Evolutionary conservation across 345 rosid genomes (phyloP), one percentile per base, ranked within the genome.

Genomic region (Noccaea caerulescens): DNA sequence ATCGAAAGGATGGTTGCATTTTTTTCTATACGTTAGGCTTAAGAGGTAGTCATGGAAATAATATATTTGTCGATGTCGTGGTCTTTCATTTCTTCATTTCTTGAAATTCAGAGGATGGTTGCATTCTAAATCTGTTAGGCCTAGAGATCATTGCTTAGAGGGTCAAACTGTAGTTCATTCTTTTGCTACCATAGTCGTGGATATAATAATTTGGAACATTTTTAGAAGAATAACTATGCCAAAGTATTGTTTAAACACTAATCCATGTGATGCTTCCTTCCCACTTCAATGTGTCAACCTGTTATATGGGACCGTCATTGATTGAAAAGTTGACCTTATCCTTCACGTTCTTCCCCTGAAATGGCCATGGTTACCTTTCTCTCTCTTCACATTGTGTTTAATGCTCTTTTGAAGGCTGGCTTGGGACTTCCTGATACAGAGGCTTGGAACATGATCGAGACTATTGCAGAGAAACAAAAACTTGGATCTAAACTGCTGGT

Each of bases 351-450:
- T n/a, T n/a, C n/a, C n/a, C n/a, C n/a, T n/a, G n/a, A n/a, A n/a
- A n/a, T n/a, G n/a, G n/a, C n/a, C n/a, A n/a, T n/a, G n/a, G n/a
- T n/a, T n/a, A n/a, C n/a, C n/a, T n/a, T n/a, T n/a, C 58, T 61
- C 8, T 67, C 13, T 59, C 43, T 8, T 59, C 39, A 61, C 43
- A 27, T 47, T 51, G 14, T 52, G 20, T 18, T 20, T 56, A 33
- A 47, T 38, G 58, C 53, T 58, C 53, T 58, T 66, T 14, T 36
- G 68, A 7, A 71, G 98, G 96, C 92, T 83, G 97, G 96, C 45
- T 78, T 94, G 80, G 99, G 99, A 80, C 91, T 94, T 78, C 76
- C 86, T 66, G 99, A 94, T 82, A 80, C 82, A 66, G 98, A 94
- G 77, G 87, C 93, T 67, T 94, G 97, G 98, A 81, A 84, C 83